Conservation (phyloP, 192 early-diverging fungal species). For the Coemansia guatemalensis region DNA sequence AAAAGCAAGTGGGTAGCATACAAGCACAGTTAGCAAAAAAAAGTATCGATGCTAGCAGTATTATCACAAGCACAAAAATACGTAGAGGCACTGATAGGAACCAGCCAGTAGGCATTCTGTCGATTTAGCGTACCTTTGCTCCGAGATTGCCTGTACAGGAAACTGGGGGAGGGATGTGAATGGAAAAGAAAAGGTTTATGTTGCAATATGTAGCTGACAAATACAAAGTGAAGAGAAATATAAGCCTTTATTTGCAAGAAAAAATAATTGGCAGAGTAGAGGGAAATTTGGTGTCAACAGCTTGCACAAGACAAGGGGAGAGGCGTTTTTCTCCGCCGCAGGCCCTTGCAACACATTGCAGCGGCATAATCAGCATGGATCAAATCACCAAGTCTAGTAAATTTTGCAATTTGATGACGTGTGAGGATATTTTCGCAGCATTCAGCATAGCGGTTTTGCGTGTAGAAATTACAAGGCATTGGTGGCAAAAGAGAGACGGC, state of each 20-base stretch:
- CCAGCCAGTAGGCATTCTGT: neutral
- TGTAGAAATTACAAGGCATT: no score
- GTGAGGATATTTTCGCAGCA: no score
- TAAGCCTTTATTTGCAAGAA: no score
- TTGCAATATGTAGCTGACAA: neutral
- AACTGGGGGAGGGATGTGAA: neutral
- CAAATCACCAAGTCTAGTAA: neutral
- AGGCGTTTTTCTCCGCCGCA: neutral
- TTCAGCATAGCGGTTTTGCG: no score
- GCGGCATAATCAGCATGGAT: neutral
- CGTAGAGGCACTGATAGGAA: neutral
- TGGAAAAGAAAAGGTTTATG: neutral
- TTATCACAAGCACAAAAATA: no score
- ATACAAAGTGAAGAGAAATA: neutral
- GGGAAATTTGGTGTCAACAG: neutral
- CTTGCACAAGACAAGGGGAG: neutral
- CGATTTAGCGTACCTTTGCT: neutral
- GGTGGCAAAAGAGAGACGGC: no score
- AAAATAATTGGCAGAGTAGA: neutral
- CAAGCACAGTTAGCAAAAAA: no score
- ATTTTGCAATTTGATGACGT: no score
- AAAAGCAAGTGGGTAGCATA: no score
- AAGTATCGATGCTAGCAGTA: no score
- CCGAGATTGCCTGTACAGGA: neutral
- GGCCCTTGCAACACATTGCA: neutral